Evolutionary conservation across 2,329 filamentous ascomycete species (phyloP), one percentile per base, ranked within the genome.

Genomic region (Claviceps sorghi): DNA sequence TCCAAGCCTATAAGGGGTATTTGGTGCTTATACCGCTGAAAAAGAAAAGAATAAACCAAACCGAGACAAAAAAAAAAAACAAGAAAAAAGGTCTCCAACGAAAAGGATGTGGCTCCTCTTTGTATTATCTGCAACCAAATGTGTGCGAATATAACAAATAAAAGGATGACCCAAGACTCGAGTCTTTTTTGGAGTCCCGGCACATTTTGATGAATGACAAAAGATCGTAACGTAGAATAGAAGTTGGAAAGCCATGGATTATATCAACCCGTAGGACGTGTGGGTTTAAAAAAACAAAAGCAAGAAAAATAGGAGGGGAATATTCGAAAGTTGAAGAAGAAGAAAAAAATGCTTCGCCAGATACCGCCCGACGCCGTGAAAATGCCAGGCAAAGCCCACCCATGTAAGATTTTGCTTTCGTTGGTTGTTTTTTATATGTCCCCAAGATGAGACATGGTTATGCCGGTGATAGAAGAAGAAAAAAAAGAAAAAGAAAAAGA

Each of bases 1-100:
- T 63, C 61, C 61, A 60, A 61, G 61, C 67, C 65, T 67, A 67
- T 67, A 62, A 46, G 52, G 55, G 65, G 64, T 68, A 67, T 67
- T 67, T 62, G 59, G 62, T 65, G 63, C 60, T 61, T 59, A 52
- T 58, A 53, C 57, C 58, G 61, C 57, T 60, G 53, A 61, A 57
- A 53, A 42, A 43, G 19, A 4, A 45, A n/a, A 29, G 29, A n/a
- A n/a, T 2, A 17, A 45, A 40, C 42, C 26, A 49, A 48, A 48
- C 9, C 21, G 19, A 41, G 10, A 49, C 34, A 34, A 50, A 34
- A 38, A 36, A 42, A 49, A 42, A 42, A n/a, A 36, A 26, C 3
- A 42, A 45, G 15, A 30, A 49, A 47, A 41, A 49, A 54, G 51
- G 54, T 38, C 48, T 44, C 38, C 30, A 48, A 54, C 30, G 9